Percentiles rank a stretch among this genome's conserved stretches.
Conservation (phyloP, 164 flowering plant genomes). For the Cinnamomum micranthum region DNA sequence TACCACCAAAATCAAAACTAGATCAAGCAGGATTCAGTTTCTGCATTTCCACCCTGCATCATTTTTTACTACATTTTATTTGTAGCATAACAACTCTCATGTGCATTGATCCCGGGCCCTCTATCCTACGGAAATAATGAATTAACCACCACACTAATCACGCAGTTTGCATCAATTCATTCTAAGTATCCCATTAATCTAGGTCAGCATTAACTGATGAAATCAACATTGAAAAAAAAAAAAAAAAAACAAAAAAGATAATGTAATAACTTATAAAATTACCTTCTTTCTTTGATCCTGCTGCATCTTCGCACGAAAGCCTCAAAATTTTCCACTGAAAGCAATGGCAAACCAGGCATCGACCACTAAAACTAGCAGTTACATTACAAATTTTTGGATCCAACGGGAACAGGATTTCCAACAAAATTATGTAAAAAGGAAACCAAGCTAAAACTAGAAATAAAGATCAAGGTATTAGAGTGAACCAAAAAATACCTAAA, state of each 20-base stretch:
- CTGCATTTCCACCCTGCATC: background rate
- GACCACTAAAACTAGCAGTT: background rate
- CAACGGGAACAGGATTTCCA: background rate
- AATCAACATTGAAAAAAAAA: background rate
- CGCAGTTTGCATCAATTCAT: no score
- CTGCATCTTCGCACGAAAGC: constrained; percentile 56
- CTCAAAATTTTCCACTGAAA: constrained; percentile 17
- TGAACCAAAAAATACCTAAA: background rate
- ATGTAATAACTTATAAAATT: background rate
- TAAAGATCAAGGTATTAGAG: background rate
- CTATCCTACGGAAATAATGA: no score
- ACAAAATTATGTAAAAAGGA: background rate
- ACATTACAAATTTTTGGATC: background rate
- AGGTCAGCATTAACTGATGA: background rate
- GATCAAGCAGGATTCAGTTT: background rate
- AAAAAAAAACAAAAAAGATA: background rate
- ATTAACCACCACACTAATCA: no score
- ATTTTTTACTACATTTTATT: background rate
- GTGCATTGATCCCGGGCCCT: no score
- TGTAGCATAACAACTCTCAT: no score
- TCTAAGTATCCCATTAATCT: no score
- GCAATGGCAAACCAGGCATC: background rate
- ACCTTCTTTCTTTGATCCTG: constrained; percentile 83
- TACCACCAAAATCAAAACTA: background rate
- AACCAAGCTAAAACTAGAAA: background rate